Conservation (phyloP, 1,284 basidiomycete genomes). For the Fomitopsis schrenkii region DNA sequence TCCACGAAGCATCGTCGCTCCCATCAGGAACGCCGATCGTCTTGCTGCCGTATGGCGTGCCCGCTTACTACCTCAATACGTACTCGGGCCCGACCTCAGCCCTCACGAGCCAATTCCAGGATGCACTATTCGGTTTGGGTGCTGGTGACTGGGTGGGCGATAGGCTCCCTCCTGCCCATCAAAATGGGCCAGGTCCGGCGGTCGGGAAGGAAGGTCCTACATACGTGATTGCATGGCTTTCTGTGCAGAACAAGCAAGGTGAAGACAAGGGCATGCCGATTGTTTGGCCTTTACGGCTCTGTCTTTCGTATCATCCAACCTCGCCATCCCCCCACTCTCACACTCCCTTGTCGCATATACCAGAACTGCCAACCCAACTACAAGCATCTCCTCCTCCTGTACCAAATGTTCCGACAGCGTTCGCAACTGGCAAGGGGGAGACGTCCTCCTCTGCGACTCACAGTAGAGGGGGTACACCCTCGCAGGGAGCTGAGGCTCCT, state of each 20-base stretch:
- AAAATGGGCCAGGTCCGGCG: not conserved
- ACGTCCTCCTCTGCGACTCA: slow-evolving; percentile 14
- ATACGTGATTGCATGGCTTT: slow-evolving; percentile 71
- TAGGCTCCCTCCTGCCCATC: slow-evolving; percentile 3
- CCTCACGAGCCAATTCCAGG: slow-evolving; percentile 58
- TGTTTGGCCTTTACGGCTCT: slow-evolving; percentile 64
- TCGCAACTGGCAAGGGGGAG: slow-evolving; percentile 2
- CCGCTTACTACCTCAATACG: slow-evolving; percentile 63
- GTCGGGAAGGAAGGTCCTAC: slow-evolving; percentile 17
- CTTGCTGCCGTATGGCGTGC: slow-evolving; percentile 63
- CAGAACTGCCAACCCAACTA: slow-evolving; percentile 60
- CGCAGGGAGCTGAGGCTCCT: not conserved
- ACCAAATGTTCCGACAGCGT: slow-evolving; percentile 11
- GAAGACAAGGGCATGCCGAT: slow-evolving; percentile 73
- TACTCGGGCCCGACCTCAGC: slow-evolving; percentile 62
- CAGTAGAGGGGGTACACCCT: slow-evolving; percentile 14
- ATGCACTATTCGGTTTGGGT: slow-evolving; percentile 57
- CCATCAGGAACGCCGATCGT: slow-evolving; percentile 59
- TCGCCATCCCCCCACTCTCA: slow-evolving; percentile 37
- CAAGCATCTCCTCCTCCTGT: slow-evolving; percentile 52
- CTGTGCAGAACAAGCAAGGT: slow-evolving; percentile 69
- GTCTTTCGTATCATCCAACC: slow-evolving; percentile 43
- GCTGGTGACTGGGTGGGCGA: slow-evolving; percentile 43
- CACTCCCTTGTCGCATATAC: slow-evolving; percentile 49
- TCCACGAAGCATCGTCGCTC: slow-evolving; percentile 37